phyloP scores from a whole-genome alignment of 2,329 filamentous ascomycete species.

The Aureobasidium sp. region DNA sequence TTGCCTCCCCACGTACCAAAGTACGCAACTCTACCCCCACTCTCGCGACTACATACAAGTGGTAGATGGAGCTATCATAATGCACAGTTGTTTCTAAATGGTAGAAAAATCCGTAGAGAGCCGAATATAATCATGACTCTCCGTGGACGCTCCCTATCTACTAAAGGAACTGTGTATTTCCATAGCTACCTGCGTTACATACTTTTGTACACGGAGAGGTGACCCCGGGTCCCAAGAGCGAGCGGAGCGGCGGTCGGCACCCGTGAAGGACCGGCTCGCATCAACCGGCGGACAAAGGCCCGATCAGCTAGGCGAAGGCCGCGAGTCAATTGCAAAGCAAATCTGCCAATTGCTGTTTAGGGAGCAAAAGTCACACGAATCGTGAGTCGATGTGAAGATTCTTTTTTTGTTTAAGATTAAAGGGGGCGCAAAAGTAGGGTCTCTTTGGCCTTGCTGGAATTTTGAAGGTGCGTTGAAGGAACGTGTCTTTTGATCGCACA shows the following conservation, averaged over 20 bases:
- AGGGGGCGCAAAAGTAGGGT: neutral
- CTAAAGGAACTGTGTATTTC: too few species aligned
- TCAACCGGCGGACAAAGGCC: neutral
- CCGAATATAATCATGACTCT: too few species aligned
- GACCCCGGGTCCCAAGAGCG: too few species aligned
- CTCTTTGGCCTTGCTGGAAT: neutral
- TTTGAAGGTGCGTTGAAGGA: neutral
- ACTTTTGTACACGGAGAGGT: too few species aligned
- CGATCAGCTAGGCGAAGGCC: conserved; percentile 1
- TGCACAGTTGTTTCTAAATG: too few species aligned
- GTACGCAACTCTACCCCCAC: too few species aligned
- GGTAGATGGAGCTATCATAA: too few species aligned
- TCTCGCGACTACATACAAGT: too few species aligned
- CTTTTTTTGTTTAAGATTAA: conserved; percentile 4
- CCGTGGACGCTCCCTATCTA: too few species aligned
- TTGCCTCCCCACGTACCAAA: too few species aligned
- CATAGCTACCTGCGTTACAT: too few species aligned
- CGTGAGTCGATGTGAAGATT: neutral
- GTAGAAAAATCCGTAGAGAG: too few species aligned
- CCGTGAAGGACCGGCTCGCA: neutral
- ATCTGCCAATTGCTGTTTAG: neutral
- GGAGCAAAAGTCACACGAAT: neutral
- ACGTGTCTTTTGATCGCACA: neutral
- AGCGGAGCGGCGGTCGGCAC: neutral
- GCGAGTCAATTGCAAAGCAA: neutral